Percentiles rank a stretch among this genome's conserved stretches.
phyloP scores from a whole-genome alignment of 2,329 filamentous ascomycete species.

The Plectosphaerella cucumerina region DNA sequence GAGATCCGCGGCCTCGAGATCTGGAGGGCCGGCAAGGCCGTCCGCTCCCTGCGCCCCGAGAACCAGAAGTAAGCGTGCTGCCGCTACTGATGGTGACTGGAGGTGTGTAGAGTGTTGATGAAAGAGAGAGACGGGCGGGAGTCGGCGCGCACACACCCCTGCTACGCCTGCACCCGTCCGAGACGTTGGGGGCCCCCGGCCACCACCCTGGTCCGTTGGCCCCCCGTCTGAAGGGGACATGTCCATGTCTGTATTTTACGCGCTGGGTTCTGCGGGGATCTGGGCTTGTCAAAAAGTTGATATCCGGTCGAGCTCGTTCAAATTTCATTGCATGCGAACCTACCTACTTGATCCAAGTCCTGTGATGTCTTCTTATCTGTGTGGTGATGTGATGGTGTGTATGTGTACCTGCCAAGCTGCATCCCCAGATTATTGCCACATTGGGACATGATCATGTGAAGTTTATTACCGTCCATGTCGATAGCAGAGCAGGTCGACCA shows the following conservation, averaged over 20 bases:
- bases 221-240: constrained; percentile 2
- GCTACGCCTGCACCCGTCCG: neutral
- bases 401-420: too few species aligned
- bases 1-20: constrained; percentile 98
- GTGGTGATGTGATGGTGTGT: neutral
- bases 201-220: too few species aligned
- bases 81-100: neutral
- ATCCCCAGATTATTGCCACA: too few species aligned
- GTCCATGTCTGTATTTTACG: constrained; percentile 28
- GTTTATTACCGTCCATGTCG: too few species aligned
- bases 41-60: constrained; percentile 81
- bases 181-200: constrained; percentile 7
- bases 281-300: constrained; percentile 17
- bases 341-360: too few species aligned
- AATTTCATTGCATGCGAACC: constrained; percentile 1
- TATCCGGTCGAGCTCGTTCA: constrained; percentile 13
- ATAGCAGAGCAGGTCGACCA: too few species aligned
- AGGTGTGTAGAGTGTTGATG: neutral
- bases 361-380: too few species aligned
- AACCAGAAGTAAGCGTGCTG: constrained; percentile 65
- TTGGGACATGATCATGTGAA: too few species aligned
- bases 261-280: constrained; percentile 21
- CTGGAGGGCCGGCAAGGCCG: constrained; percentile 97
- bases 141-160: neutral
- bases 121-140: neutral